Evolutionary conservation across 495 filamentous ascomycete species (phyloP).

Genomic region (Hamigera avellanea): DNA sequence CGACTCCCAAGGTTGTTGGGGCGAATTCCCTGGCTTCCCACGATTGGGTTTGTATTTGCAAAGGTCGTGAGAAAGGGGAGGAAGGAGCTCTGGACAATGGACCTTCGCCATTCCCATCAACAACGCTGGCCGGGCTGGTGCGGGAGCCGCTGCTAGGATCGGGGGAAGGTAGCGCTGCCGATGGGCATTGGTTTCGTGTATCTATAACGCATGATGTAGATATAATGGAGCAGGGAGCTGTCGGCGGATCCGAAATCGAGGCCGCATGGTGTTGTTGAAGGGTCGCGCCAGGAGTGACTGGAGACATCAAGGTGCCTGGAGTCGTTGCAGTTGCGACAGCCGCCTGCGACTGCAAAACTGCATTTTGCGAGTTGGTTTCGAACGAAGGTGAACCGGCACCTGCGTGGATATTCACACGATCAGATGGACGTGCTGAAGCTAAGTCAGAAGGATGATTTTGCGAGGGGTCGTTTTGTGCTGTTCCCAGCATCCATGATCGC

Average conservation of each 20-base stretch:
- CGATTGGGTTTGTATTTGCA: not conserved
- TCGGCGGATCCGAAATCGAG: not conserved
- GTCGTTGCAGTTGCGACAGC: not conserved
- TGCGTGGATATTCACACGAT: too few relatives aligned
- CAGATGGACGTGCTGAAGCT: not conserved
- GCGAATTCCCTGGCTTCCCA: not conserved
- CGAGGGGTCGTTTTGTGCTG: too few relatives aligned
- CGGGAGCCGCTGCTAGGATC: constrained; percentile 10
- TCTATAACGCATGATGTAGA: too few relatives aligned
- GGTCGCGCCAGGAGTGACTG: constrained; percentile 13
- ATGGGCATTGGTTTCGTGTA: too few relatives aligned
- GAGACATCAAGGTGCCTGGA: constrained; percentile 11
- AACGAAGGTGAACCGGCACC: not conserved
- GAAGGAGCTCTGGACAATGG: constrained; percentile 1
- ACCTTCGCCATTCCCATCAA: constrained; percentile 6
- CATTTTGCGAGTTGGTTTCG: not conserved
- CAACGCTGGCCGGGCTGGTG: constrained; percentile 7
- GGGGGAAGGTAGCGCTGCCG: constrained; percentile 10
- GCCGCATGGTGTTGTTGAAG: not conserved
- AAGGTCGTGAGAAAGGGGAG: constrained; percentile 2
- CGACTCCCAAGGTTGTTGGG: too few relatives aligned
- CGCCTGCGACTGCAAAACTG: not conserved
- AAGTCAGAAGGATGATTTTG: not conserved
- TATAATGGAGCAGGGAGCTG: not conserved
- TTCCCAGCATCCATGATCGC: constrained; percentile 52